These are phyloP conservation scores for Sonneratia caseolaris DNA, from an alignment of 345 rosid species.

Conservation along the genomic window DNA sequence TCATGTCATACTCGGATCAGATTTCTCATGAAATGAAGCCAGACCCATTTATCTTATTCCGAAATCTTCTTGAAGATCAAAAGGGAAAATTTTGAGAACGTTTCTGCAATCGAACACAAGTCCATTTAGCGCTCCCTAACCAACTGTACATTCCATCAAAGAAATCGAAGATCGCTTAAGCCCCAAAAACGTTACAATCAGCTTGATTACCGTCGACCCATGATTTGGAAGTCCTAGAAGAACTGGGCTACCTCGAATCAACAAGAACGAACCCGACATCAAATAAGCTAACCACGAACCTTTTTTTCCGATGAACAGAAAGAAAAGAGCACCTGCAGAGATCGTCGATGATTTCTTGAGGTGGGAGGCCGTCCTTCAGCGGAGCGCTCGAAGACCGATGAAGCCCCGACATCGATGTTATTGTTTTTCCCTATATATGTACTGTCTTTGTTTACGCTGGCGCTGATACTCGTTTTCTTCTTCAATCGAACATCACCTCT, in stretches of 20 bases:
- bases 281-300: not conserved
- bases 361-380: constrained; percentile 80
- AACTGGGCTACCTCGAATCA: not conserved
- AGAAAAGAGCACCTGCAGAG: constrained; percentile 70
- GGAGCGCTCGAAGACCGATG: constrained; percentile 65
- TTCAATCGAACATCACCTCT: too few species aligned
- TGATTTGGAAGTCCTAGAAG: not conserved
- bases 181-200: not conserved
- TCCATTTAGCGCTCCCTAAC: not conserved
- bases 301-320: not conserved
- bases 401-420: constrained; percentile 42
- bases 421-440: too few species aligned
- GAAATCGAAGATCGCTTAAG: not conserved
- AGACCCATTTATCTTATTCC: not conserved
- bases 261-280: not conserved
- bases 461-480: too few species aligned
- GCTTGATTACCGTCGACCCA: not conserved
- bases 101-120: not conserved
- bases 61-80: not conserved
- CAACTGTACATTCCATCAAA: not conserved
- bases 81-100: not conserved
- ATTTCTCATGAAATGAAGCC: not conserved
- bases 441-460: too few species aligned
- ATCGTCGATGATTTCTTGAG: constrained; percentile 96
- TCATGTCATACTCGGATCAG: not conserved